phyloP scores from a whole-genome alignment of 176 grass and related monocot species.

The Secale cereale region DNA sequence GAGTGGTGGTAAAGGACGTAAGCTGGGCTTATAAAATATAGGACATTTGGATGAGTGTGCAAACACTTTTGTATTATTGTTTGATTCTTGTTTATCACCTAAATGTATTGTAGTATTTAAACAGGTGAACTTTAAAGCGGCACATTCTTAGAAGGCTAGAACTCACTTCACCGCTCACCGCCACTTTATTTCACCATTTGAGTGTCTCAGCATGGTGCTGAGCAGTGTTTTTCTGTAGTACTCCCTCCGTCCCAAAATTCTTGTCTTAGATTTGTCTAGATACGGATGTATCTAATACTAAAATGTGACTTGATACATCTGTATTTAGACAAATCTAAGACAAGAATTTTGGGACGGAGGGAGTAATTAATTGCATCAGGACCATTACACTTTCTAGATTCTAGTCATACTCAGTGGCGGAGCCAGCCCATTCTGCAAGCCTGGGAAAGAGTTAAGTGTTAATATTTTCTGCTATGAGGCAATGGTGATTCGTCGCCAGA shows the following conservation, averaged over 20 bases:
- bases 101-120: not conserved
- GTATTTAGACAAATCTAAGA: too few relatives aligned
- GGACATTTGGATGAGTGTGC: not conserved
- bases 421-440: too few relatives aligned
- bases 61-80: not conserved
- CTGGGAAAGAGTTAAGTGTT: too few relatives aligned
- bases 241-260: too few relatives aligned
- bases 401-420: not conserved
- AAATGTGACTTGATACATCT: too few relatives aligned
- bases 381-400: not conserved
- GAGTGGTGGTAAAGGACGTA: not conserved
- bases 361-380: not conserved
- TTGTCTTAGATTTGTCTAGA: too few relatives aligned
- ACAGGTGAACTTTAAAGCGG: not conserved
- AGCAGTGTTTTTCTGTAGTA: not conserved
- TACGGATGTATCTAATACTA: too few relatives aligned
- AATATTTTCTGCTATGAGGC: too few relatives aligned
- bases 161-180: not conserved
- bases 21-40: not conserved
- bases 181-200: not conserved
- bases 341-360: too few relatives aligned
- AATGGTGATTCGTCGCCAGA: too few relatives aligned
- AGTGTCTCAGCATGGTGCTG: not conserved
- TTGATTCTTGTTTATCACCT: not conserved
- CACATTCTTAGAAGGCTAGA: not conserved